Percentiles rank a stretch among this genome's conserved stretches.
These are phyloP conservation scores for Sphagnurus paluster DNA, from an alignment of 1,284 basidiomycete species.

Conservation along the genomic window DNA sequence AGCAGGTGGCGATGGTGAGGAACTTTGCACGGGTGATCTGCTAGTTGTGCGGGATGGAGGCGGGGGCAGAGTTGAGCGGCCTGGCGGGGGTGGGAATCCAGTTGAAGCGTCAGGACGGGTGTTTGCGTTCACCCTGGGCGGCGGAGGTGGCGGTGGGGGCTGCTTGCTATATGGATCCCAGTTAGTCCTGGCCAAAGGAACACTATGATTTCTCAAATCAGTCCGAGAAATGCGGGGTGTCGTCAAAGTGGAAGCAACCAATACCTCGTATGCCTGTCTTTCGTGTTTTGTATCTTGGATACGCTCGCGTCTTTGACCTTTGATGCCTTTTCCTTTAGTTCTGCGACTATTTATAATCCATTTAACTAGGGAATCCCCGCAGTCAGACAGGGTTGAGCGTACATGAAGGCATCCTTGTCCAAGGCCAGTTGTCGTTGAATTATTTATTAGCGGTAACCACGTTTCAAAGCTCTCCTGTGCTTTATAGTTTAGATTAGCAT, in stretches of 20 bases:
- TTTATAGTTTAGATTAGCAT: too few species aligned
- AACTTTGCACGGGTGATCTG: constrained; percentile 16
- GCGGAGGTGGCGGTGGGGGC: constrained; percentile 46
- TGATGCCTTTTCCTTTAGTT: constrained; percentile 62
- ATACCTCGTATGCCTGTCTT: constrained; percentile 55
- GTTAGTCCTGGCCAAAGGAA: constrained; percentile 57
- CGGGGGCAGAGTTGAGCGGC: constrained; percentile 9
- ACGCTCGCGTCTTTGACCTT: constrained; percentile 58
- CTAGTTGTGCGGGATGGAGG: constrained; percentile 21
- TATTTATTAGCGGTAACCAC: too few species aligned
- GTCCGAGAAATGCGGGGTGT: not conserved
- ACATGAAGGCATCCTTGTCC: constrained; percentile 21
- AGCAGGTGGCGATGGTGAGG: constrained; percentile 13
- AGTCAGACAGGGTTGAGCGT: not conserved
- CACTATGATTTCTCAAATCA: constrained; percentile 29
- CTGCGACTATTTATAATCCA: too few species aligned
- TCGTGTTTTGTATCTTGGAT: constrained; percentile 51
- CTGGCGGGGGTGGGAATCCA: constrained; percentile 21
- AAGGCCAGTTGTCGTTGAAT: too few species aligned
- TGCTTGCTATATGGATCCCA: constrained; percentile 56
- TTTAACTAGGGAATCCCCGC: too few species aligned
- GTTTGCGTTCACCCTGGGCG: constrained; percentile 30
- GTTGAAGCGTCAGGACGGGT: constrained; percentile 21
- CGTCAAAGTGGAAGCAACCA: not conserved
- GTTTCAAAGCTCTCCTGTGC: too few species aligned